phyloP scores from a whole-genome alignment of 371 early-diverging fungal species.

The Mortierella sp. region DNA sequence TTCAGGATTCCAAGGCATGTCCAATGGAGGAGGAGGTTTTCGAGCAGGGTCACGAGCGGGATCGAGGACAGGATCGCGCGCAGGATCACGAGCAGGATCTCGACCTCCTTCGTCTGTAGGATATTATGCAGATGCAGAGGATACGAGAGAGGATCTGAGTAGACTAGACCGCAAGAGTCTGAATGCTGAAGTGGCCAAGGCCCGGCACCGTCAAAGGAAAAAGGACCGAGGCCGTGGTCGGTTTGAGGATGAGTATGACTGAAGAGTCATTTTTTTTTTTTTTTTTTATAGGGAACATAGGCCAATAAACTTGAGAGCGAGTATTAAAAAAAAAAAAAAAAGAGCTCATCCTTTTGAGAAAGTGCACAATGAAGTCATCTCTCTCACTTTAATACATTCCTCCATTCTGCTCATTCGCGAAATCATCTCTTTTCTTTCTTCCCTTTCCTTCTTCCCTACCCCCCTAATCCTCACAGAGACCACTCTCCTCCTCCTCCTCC shows the following conservation, averaged over 20 bases:
- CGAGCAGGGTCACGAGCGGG: background rate
- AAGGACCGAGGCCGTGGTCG: background rate
- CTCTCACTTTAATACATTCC: too few species aligned
- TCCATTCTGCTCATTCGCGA: too few species aligned
- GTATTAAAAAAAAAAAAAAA: background rate
- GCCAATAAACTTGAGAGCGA: background rate
- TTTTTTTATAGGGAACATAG: background rate
- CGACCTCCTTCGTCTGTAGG: background rate
- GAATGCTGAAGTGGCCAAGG: conserved; percentile 3
- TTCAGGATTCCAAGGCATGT: background rate
- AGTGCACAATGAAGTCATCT: too few species aligned
- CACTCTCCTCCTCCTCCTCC: too few species aligned
- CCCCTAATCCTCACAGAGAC: too few species aligned
- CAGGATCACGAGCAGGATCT: background rate
- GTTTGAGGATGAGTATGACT: background rate
- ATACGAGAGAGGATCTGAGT: background rate
- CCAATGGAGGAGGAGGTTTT: background rate
- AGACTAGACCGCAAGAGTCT: conserved; percentile 6
- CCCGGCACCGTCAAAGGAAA: conserved; percentile 7
- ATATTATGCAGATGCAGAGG: background rate
- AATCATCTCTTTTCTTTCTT: too few species aligned
- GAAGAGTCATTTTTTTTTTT: background rate
- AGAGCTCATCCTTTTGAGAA: too few species aligned
- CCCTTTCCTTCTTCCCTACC: too few species aligned
- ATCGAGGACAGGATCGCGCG: background rate